Conservation (phyloP, 2,329 filamentous ascomycete genomes). For the Metarhizium anisopliae region DNA sequence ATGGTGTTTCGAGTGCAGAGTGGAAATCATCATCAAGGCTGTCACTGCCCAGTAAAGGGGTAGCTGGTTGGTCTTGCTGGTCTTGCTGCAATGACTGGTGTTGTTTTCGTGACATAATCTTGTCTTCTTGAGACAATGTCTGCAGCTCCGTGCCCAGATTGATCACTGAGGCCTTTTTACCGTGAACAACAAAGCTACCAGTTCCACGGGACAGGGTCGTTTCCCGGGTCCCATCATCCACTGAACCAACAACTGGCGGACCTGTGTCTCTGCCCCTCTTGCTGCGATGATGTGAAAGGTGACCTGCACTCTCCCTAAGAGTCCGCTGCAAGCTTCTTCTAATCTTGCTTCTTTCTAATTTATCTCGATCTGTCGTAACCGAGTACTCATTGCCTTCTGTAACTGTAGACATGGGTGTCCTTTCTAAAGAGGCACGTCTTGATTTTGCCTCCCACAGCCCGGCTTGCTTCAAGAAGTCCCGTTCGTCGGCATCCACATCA, state of each 20-base stretch:
- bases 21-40: constrained; percentile 41
- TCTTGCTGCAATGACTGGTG: constrained; percentile 19
- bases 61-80: constrained; percentile 27
- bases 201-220: constrained; percentile 69
- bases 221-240: constrained; percentile 37
- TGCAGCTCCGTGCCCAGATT: constrained; percentile 93
- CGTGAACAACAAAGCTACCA: constrained; percentile 91
- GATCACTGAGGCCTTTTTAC: constrained; percentile 95
- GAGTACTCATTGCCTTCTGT: constrained; percentile 22
- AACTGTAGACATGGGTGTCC: constrained; percentile 24
- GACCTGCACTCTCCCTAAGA: constrained; percentile 68
- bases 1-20: constrained; percentile 36
- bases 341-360: constrained; percentile 56
- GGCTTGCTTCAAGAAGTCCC: constrained; percentile 57
- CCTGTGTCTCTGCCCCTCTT: constrained; percentile 61
- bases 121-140: constrained; percentile 64
- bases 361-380: constrained; percentile 34
- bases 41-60: constrained; percentile 25
- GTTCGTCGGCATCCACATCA: constrained; percentile 57
- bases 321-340: constrained; percentile 85
- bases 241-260: constrained; percentile 11
- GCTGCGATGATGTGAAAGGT: constrained; percentile 58
- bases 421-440: constrained; percentile 21
- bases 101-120: constrained; percentile 53
- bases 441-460: constrained; percentile 46